phyloP scores from a whole-genome alignment of 2,329 filamentous ascomycete genomes.

The Fusarium sp. region DNA sequence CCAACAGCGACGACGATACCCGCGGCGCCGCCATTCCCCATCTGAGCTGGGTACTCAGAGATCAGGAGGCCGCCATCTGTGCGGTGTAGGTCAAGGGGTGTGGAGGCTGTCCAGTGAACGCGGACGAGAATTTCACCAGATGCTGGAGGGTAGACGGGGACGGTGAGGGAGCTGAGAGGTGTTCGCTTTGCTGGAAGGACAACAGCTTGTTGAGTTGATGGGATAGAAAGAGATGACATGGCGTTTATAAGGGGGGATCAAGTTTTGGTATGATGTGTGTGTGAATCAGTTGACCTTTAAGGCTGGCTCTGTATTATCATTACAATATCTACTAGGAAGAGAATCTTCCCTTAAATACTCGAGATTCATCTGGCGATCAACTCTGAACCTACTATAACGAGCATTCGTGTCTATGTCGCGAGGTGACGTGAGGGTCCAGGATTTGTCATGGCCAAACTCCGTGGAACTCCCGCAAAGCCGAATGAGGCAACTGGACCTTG shows the following conservation, averaged over 20 bases:
- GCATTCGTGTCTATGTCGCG: neutral
- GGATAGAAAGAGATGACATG: slow-evolving; percentile 54
- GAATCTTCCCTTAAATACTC: neutral
- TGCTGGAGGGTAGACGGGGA: slow-evolving; percentile 51
- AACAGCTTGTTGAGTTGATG: slow-evolving; percentile 73
- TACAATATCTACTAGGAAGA: neutral
- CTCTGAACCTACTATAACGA: neutral
- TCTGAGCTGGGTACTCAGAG: slow-evolving; percentile 58
- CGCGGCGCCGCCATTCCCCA: slow-evolving; percentile 63
- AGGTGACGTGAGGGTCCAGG: neutral
- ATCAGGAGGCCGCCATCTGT: slow-evolving; percentile 70
- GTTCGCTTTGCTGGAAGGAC: slow-evolving; percentile 65
- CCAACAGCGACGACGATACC: slow-evolving; percentile 67
- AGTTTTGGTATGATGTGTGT: neutral
- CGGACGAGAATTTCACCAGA: slow-evolving; percentile 64
- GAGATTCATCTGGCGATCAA: neutral
- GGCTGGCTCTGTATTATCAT: neutral
- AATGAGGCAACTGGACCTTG: neutral
- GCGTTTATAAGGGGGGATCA: neutral
- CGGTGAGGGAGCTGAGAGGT: slow-evolving; percentile 66
- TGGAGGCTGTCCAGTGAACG: slow-evolving; percentile 70
- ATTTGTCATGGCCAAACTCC: neutral
- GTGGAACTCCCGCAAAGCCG: neutral
- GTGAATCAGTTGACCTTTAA: neutral
- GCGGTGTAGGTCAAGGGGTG: slow-evolving; percentile 71